phyloP scores from a whole-genome alignment of 805 yeast genomes.

The Wickerhamomyces silvicola region DNA sequence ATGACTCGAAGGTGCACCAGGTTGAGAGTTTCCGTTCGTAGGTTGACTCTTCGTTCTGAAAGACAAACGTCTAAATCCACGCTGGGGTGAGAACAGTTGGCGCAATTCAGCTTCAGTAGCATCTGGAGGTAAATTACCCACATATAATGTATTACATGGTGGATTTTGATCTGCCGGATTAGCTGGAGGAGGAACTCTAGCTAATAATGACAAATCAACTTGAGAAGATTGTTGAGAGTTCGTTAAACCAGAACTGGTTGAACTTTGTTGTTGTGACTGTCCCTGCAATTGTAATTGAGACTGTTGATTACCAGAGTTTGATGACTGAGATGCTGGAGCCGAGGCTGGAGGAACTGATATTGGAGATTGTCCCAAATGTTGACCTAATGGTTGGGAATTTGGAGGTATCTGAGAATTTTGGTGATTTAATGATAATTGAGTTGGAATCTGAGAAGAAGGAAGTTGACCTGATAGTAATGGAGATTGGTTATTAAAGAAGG shows the following conservation, averaged over 20 bases:
- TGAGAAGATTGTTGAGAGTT: conserved; percentile 25
- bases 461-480: conserved; percentile 20
- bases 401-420: conserved; percentile 2
- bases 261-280: conserved; percentile 3
- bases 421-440: conserved; percentile 16
- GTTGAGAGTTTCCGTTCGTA: conserved; percentile 26
- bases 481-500: conserved; percentile 36
- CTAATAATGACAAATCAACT: conserved; percentile 63
- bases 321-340: conserved; percentile 5
- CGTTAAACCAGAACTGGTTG: conserved; percentile 7
- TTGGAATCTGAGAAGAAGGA: conserved; percentile 17
- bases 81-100: conserved; percentile 77
- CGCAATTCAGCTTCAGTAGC: conserved; percentile 91
- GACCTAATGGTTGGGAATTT: conserved; percentile 8
- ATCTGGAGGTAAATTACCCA: conserved; percentile 95
- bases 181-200: conserved; percentile 85
- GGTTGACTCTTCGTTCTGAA: conserved; percentile 68
- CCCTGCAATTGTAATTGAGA: conserved; percentile 5
- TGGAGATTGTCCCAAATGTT: conserved; percentile 5
- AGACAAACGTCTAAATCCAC: conserved; percentile 87
- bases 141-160: conserved; percentile 95
- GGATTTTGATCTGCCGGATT: conserved; percentile 99
- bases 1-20: conserved; percentile 21
- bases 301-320: conserved; percentile 3
- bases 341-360: conserved; percentile 1